Percentiles rank a stretch among this genome's conserved stretches.
Conservation (phyloP, 163 green algal genomes). For the Volvox carteri region DNA sequence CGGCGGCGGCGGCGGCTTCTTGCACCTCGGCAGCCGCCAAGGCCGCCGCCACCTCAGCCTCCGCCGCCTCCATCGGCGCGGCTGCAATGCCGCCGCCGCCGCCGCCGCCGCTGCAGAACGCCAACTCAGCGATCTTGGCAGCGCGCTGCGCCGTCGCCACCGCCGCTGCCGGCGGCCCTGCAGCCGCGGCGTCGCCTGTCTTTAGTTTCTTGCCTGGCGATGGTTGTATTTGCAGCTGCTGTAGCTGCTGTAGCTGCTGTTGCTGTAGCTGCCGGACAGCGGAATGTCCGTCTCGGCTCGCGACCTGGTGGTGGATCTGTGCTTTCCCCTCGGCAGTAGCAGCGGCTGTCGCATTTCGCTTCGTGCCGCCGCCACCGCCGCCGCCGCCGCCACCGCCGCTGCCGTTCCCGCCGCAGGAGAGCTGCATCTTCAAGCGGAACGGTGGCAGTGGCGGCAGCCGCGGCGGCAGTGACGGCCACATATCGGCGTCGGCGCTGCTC, state of each 20-base stretch:
- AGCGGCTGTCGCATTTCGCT: not conserved
- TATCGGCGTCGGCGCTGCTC: not conserved
- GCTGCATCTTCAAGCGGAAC: not conserved
- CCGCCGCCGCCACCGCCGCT: not conserved
- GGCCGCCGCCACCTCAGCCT: not conserved
- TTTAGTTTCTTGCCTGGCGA: not conserved
- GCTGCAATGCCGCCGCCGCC: not conserved
- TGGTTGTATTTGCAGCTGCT: not conserved
- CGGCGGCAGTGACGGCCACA: slow-evolving; percentile 31
- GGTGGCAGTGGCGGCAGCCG: slow-evolving; percentile 12
- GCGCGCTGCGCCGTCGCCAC: not conserved
- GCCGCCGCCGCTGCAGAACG: not conserved
- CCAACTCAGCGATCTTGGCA: not conserved
- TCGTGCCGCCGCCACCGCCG: not conserved
- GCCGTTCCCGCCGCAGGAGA: not conserved
- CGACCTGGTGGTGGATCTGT: too few relatives aligned
- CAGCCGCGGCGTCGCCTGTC: not conserved
- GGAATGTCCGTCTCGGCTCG: too few relatives aligned
- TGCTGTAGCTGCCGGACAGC: not conserved
- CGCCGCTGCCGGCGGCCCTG: not conserved
- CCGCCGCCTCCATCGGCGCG: not conserved
- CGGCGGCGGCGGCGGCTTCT: too few relatives aligned
- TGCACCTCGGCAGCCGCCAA: slow-evolving; percentile 9
- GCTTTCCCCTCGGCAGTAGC: too few relatives aligned
- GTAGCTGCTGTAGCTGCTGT: not conserved